Conservation (phyloP, 331 rosid genomes). For the Arachis monticola region DNA sequence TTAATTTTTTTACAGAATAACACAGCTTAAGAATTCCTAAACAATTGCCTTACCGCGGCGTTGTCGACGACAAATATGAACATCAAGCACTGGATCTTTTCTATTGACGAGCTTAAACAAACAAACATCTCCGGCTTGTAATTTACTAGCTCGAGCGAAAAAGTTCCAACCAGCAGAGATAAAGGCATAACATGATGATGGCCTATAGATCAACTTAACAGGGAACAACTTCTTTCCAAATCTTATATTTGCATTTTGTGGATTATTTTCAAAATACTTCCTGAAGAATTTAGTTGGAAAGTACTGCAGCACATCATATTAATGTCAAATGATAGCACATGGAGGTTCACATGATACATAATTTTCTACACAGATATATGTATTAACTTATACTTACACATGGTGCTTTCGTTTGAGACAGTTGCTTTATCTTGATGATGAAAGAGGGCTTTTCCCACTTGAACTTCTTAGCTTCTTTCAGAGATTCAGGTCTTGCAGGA, state of each 20-base stretch:
- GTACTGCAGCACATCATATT: not conserved
- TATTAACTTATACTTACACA: not conserved
- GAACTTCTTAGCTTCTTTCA: not conserved
- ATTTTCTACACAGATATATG: not conserved
- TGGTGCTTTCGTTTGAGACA: not conserved
- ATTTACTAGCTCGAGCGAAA: constrained; percentile 24
- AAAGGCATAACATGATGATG: not conserved
- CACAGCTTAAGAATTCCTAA: too few relatives aligned
- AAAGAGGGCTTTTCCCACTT: not conserved
- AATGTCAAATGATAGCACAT: not conserved
- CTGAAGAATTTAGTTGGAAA: not conserved
- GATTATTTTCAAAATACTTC: not conserved
- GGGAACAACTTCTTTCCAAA: constrained; percentile 3
- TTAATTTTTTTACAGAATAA: too few relatives aligned
- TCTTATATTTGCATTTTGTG: not conserved
- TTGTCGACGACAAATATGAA: not conserved
- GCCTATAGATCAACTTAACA: not conserved
- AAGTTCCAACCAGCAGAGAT: not conserved
- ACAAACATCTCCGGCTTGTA: constrained; percentile 35
- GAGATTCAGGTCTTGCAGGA: not conserved
- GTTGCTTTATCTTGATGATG: not conserved
- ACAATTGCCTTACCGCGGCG: not conserved
- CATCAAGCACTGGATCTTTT: not conserved
- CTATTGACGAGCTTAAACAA: not conserved
- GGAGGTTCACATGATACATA: not conserved